Evolutionary conservation across 2,329 filamentous ascomycete species (phyloP).

Genomic region (Torrubiella hemipterigena): DNA sequence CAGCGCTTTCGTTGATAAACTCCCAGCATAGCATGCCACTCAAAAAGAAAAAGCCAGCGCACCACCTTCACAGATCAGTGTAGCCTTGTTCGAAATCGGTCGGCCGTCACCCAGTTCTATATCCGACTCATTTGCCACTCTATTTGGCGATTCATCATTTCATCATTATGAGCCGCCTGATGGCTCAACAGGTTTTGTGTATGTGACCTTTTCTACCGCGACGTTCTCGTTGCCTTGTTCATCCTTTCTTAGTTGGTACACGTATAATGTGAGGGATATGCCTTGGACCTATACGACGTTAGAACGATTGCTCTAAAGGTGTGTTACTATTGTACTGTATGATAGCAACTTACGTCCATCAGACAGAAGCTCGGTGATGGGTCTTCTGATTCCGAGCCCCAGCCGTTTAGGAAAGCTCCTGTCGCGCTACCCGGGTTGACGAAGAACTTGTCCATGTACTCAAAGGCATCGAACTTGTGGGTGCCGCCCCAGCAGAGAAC

Average conservation of each 20-base stretch:
- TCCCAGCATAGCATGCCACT: no score
- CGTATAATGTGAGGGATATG: conserved; percentile 88
- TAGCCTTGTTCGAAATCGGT: no score
- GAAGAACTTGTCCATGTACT: conserved; percentile 66
- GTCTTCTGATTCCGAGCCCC: conserved; percentile 51
- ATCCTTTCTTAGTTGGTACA: conserved; percentile 76
- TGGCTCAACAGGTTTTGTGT: conserved; percentile 61
- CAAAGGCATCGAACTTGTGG: conserved; percentile 57
- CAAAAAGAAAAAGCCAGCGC: no score
- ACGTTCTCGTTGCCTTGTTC: conserved; percentile 67
- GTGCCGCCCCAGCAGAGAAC: conserved; percentile 59
- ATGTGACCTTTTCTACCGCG: conserved; percentile 76
- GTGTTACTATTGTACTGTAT: not conserved
- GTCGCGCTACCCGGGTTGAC: conserved; percentile 58
- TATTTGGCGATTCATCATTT: no score
- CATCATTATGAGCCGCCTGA: conserved; percentile 35
- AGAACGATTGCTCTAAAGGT: conserved; percentile 11
- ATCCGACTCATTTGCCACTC: not conserved
- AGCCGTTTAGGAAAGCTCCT: conserved; percentile 48
- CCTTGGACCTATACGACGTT: conserved; percentile 63
- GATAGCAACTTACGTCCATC: conserved; percentile 71
- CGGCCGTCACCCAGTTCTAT: conserved; percentile 4
- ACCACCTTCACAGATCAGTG: no score
- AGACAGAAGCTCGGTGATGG: conserved; percentile 86
- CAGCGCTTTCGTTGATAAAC: not conserved